Evolutionary conservation across 1,284 basidiomycete genomes (phyloP), one percentile per base, ranked within the genome.

Genomic region (Irpex rosettiformis): DNA sequence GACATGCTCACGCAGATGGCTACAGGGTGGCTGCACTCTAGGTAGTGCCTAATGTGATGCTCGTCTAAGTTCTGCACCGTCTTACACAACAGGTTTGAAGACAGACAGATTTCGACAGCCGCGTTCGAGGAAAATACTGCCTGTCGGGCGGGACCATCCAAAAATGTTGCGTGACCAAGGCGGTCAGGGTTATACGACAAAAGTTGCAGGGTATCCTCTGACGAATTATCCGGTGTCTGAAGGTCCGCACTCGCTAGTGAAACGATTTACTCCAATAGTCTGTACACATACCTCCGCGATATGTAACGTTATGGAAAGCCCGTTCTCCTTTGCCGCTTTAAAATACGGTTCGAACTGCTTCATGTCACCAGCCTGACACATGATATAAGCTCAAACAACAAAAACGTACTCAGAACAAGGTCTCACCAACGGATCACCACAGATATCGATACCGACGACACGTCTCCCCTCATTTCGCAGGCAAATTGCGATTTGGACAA

Each of bases 161-260:
- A 79, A 70, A 91, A 92, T 0, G 91, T 94, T 0, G 89, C 92
- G 64, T 94, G 93, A 0, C 92, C 91, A 0, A 94, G 75, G 29
- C 92, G 78, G 58, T 87, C 75, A 0, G 92, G 90, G 25, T 73
- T 68, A 72, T 81, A 86, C 1, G 82, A 81, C 0, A 93, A 76
- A 8, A 93, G 74, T 52, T 77, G 70, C n/a, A 82, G 72, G 0
- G 87, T 88, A 61, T 94, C 91, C 47, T 77, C 74, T 1, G 73
- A 58, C 1, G 82, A 69, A 62, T 86, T 86, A 4, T 75, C 66
- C 2, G 64, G 66, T 0, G 80, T 86, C 88, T 85, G 59, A 40
- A 21, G 22, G 40, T 18, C 2, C n/a, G n/a, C n/a, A 10, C 29
- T 51, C 3, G 28, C 56, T 62, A 48, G 55, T 52, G 52, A 56